Evolutionary conservation across 768 basidiomycete genomes (phyloP).

Genomic region (Agrocybe pediades): DNA sequence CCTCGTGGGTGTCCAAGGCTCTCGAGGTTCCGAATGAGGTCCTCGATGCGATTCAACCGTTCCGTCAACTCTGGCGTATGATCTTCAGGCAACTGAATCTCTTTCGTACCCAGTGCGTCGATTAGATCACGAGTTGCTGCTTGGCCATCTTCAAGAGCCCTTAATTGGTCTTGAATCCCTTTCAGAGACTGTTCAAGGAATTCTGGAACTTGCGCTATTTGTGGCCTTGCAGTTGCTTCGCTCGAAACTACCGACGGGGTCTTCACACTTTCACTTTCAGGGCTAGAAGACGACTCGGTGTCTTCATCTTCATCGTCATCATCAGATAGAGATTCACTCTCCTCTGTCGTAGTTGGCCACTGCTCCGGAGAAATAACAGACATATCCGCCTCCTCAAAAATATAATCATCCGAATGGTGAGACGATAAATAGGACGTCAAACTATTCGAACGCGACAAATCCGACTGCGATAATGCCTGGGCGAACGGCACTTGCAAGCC

Average conservation of each 20-base stretch:
- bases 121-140: slow-evolving; percentile 57
- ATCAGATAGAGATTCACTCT: background rate
- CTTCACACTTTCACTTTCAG: slow-evolving; percentile 13
- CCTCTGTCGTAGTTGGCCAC: slow-evolving; percentile 2
- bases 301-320: background rate
- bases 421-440: slow-evolving; percentile 48
- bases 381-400: slow-evolving; percentile 32
- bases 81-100: slow-evolving; percentile 35
- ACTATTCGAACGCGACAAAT: slow-evolving; percentile 40
- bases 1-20: slow-evolving; percentile 34
- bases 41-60: slow-evolving; percentile 48
- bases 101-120: slow-evolving; percentile 58
- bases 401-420: slow-evolving; percentile 76
- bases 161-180: slow-evolving; percentile 59
- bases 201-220: slow-evolving; percentile 30
- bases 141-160: slow-evolving; percentile 66
- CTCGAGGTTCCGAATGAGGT: slow-evolving; percentile 40
- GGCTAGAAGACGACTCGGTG: slow-evolving; percentile 8
- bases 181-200: slow-evolving; percentile 45
- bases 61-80: slow-evolving; percentile 40
- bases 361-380: background rate
- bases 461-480: slow-evolving; percentile 24
- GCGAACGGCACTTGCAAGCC: slow-evolving; percentile 19
- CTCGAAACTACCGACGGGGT: slow-evolving; percentile 20
- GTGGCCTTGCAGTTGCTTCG: slow-evolving; percentile 36